Evolutionary conservation across 768 basidiomycete species (phyloP), one percentile per base, ranked within the genome.

Genomic region (Pulveroboletus frians): DNA sequence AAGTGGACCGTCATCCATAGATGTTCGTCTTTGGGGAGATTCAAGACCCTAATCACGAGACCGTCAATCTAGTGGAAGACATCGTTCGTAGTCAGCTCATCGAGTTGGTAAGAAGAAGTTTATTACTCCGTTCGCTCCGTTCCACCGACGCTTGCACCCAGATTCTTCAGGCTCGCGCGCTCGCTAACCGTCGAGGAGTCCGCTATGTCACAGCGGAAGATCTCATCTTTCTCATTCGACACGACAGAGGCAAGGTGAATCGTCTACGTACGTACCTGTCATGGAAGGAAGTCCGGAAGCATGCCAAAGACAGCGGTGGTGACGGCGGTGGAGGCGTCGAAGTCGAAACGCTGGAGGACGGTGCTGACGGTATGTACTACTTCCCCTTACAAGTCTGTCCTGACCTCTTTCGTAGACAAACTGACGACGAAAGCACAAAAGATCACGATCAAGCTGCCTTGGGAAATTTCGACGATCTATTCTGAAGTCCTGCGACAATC

Each of bases 221-320:
- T n/a, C n/a, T n/a, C n/a, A n/a, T n/a, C n/a, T n/a, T 21, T 21
- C 21, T 94, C 0, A 83, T 76, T 42, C 84, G 94, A 5, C 87
- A 95, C 59, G 94, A 98, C 71, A 74, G 89, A 55, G 88, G 87
- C 9, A 96, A 95, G 67, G 91, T 98, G 53, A 95, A 96, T 69
- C 77, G 94, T 38, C 74, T 98, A 23, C 72, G 92, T 30, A 95
- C 61, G 94, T 96, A 56, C 94, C 96, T 14, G 80, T 94, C 21
- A 21, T 21, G 21, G 21, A 21, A 21, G 21, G 21, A 21, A 21
- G 21, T 21, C 4, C 4, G 21, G 11, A 96, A 95, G 60, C 89
- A 92, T 51, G 92, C 92, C 4, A 95, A 95, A 64, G 91, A 96
- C 59, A 83, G 85, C 20, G 88, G 84, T 35, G 89, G 86, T 9